phyloP scores from a whole-genome alignment of 2,329 filamentous ascomycete genomes.

The Monilinia aucupariae region DNA sequence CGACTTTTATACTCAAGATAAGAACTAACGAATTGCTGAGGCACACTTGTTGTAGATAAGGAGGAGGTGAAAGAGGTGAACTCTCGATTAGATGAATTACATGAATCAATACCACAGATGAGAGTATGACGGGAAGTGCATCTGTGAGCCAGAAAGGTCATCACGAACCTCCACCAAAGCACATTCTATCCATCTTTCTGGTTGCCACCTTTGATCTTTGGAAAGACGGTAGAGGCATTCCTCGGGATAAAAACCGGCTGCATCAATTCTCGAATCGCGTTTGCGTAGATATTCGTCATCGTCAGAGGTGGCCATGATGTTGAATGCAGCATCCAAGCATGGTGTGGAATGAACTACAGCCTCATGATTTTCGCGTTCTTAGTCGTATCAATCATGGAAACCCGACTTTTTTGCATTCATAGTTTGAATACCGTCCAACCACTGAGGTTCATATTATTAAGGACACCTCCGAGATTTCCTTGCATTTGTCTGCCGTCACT shows the following conservation, averaged over 20 bases:
- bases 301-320: background rate
- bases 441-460: constrained; percentile 50
- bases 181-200: background rate
- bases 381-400: background rate
- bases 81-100: too few relatives aligned
- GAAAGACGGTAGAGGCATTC: background rate
- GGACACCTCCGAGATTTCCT: constrained; percentile 64
- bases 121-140: background rate
- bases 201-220: background rate
- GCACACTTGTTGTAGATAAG: too few relatives aligned
- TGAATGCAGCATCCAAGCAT: background rate
- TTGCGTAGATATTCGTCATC: background rate
- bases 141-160: background rate
- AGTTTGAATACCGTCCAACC: constrained; percentile 37
- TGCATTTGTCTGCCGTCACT: constrained; percentile 61
- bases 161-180: background rate
- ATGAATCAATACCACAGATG: background rate
- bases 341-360: background rate
- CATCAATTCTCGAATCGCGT: background rate
- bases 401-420: constrained; percentile 20
- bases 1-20: too few relatives aligned
- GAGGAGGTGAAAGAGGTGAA: too few relatives aligned
- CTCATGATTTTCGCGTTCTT: background rate
- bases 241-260: background rate
- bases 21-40: too few relatives aligned